Evolutionary conservation across 202 grass and related monocot genomes (phyloP).

Genomic region (Bolboschoenoplectus hybrid): DNA sequence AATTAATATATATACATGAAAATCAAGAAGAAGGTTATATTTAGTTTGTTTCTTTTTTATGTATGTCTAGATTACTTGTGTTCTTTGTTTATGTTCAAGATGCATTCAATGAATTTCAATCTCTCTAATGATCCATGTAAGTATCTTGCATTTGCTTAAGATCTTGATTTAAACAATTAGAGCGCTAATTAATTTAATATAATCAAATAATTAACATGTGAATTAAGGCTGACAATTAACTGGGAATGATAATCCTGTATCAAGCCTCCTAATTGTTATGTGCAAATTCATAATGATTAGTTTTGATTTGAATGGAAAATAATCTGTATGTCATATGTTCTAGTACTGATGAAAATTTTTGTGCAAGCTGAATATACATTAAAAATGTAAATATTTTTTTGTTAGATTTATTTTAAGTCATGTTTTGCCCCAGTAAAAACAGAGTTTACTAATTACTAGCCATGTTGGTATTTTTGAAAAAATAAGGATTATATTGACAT

Average conservation of each 20-base stretch:
- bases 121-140: background rate
- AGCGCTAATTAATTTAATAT: background rate
- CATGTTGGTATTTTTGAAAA: background rate
- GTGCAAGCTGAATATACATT: no score
- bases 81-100: background rate
- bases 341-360: background rate
- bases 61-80: constrained; percentile 1
- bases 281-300: background rate
- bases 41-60: background rate
- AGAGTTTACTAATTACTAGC: background rate
- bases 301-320: background rate
- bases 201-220: background rate
- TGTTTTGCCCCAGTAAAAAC: background rate
- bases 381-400: background rate
- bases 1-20: background rate
- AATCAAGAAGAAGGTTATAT: constrained; percentile 4
- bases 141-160: background rate
- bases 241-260: background rate
- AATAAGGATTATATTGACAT: background rate
- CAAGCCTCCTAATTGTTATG: background rate
- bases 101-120: background rate
- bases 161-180: background rate
- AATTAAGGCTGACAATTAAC: background rate
- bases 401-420: background rate
- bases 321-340: background rate